These are phyloP conservation scores for Citrus hindsii DNA, from an alignment of 345 rosid species.

Conservation along the genomic window DNA sequence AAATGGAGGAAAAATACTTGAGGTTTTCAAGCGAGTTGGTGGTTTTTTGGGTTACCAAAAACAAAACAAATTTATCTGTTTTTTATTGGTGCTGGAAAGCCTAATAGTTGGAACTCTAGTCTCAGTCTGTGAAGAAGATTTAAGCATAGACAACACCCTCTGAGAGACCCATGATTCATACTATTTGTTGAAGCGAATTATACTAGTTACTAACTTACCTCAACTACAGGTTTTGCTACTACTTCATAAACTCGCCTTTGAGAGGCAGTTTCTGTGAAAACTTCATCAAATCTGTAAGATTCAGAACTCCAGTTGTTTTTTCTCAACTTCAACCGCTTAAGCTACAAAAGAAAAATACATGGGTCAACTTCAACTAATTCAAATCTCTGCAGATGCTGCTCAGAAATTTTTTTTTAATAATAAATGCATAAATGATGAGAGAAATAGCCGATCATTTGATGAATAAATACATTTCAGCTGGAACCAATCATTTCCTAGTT, in stretches of 20 bases:
- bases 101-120: not conserved
- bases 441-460: too few relatives aligned
- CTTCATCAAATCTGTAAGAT: conserved; percentile 80
- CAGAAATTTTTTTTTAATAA: not conserved
- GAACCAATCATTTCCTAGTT: not conserved
- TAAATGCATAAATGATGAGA: not conserved
- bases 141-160: not conserved
- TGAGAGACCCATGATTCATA: not conserved
- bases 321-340: conserved; percentile 74
- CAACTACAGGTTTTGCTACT: conserved; percentile 90
- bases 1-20: too few relatives aligned
- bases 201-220: conserved; percentile 39
- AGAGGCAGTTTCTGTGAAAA: conserved; percentile 74
- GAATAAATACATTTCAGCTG: not conserved
- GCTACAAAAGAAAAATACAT: conserved; percentile 34
- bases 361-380: not conserved
- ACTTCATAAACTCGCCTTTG: conserved; percentile 91
- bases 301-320: conserved; percentile 93
- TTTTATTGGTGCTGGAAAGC: not conserved
- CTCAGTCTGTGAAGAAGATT: too few relatives aligned
- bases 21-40: too few relatives aligned
- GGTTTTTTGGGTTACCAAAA: too few relatives aligned
- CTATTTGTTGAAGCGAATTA: not conserved
- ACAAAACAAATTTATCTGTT: too few relatives aligned
- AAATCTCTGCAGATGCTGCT: not conserved